These are phyloP conservation scores for Picochlorum sp. DNA, from an alignment of 139 green algal genomes.

Conservation along the genomic window DNA sequence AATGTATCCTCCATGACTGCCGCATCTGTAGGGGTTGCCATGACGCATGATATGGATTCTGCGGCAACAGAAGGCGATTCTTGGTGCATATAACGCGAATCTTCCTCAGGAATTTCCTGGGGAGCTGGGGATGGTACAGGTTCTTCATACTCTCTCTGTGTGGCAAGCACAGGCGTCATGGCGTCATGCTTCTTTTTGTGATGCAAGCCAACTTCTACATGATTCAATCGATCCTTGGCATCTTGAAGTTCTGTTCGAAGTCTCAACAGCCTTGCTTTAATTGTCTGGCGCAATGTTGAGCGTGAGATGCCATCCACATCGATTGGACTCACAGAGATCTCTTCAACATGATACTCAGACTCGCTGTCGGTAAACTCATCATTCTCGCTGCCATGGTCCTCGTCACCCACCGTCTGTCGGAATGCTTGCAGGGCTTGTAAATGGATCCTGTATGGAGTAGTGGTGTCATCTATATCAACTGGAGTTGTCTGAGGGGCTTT, in stretches of 20 bases:
- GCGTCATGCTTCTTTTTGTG: no score
- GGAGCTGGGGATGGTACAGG: no score
- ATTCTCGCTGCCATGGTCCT: background rate
- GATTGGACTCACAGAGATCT: background rate
- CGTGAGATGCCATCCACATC: background rate
- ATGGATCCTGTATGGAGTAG: constrained; percentile 1
- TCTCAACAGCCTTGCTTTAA: constrained; percentile 18
- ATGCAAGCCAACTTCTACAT: constrained; percentile 20
- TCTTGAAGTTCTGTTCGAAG: constrained; percentile 28
- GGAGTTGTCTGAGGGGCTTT: background rate
- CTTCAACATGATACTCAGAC: background rate
- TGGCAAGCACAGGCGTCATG: no score
- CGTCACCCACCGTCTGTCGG: background rate
- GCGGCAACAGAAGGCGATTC: no score
- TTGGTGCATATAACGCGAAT: no score
- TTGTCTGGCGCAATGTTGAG: constrained; percentile 13
- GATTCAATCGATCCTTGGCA: constrained; percentile 20
- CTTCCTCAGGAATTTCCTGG: no score
- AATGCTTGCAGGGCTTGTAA: background rate
- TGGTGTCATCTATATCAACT: background rate
- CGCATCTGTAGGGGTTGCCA: no score
- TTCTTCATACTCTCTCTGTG: no score
- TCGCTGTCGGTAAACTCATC: background rate
- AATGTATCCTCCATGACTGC: no score
- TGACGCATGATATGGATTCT: no score